Evolutionary conservation across 2,329 filamentous ascomycete species (phyloP).

Genomic region (Orbilia quercus): DNA sequence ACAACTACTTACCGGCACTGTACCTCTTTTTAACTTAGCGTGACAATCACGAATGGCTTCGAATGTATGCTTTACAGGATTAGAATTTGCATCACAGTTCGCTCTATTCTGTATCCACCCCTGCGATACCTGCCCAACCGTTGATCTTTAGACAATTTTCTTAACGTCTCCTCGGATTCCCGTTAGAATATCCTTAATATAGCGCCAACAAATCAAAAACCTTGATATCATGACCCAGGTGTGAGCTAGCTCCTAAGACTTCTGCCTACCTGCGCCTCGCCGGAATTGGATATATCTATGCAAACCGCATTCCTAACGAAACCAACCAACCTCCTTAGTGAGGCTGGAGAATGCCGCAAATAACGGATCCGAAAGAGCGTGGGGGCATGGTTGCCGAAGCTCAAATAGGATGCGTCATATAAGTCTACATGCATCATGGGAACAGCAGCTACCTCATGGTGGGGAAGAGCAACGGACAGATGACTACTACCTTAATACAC

Average conservation of each 20-base stretch:
- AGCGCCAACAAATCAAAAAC: conserved; percentile 7
- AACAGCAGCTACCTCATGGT: conserved; percentile 11
- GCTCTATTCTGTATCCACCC: conserved; percentile 2
- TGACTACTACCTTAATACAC: not conserved
- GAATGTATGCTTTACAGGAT: not conserved
- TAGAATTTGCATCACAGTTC: not conserved
- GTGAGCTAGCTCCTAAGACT: conserved; percentile 32
- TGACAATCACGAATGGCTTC: too few relatives aligned
- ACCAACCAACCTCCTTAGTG: conserved; percentile 17
- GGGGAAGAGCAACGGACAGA: conserved; percentile 2
- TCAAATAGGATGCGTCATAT: not conserved
- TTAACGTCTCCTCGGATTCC: conserved; percentile 23
- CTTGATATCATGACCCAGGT: conserved; percentile 20
- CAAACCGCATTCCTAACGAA: conserved; percentile 52
- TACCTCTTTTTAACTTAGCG: too few relatives aligned
- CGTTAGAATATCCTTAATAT: not conserved
- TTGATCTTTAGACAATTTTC: conserved; percentile 28
- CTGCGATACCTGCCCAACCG: conserved; percentile 20
- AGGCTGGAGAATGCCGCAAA: conserved; percentile 25
- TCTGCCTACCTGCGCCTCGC: conserved; percentile 50
- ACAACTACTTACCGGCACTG: too few relatives aligned
- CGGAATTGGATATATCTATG: conserved; percentile 51
- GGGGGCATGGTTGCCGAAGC: conserved; percentile 14
- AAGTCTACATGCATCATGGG: conserved; percentile 38
- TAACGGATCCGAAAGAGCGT: conserved; percentile 16